Percentiles rank a stretch among this genome's conserved stretches.
phyloP scores from a whole-genome alignment of 2,329 filamentous ascomycete genomes.

The Calonectria hongkongensis region DNA sequence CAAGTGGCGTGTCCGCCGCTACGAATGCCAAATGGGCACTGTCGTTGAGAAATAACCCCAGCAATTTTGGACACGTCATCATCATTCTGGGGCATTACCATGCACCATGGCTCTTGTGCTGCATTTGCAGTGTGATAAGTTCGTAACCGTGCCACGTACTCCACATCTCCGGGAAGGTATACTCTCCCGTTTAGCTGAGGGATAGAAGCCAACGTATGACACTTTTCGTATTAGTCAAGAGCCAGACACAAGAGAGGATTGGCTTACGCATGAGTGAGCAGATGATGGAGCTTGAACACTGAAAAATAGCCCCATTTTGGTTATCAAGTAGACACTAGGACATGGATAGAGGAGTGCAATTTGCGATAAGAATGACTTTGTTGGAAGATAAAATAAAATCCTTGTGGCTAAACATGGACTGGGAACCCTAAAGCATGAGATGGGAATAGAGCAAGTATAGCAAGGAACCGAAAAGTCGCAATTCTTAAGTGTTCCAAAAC shows the following conservation, averaged over 20 bases:
- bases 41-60: background rate
- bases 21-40: slow-evolving; percentile 5
- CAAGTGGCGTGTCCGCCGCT: slow-evolving; percentile 5
- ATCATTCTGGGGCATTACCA: slow-evolving; percentile 1
- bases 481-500: background rate
- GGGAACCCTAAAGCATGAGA: background rate
- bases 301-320: background rate
- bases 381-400: background rate
- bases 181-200: background rate
- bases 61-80: background rate
- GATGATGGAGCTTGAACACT: background rate
- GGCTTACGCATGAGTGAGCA: background rate
- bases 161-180: background rate
- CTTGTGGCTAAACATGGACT: background rate
- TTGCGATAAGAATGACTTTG: background rate
- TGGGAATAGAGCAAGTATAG: background rate
- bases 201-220: background rate
- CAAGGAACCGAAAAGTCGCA: too few species aligned
- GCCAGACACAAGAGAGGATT: background rate
- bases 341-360: too few species aligned
- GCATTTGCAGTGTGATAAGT: background rate
- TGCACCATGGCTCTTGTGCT: background rate
- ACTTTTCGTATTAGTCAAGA: background rate
- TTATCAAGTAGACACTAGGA: background rate
- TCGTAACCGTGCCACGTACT: background rate